Evolutionary conservation across 164 flowering plant genomes (phyloP).

Genomic region (Warburgia ugandensis): DNA sequence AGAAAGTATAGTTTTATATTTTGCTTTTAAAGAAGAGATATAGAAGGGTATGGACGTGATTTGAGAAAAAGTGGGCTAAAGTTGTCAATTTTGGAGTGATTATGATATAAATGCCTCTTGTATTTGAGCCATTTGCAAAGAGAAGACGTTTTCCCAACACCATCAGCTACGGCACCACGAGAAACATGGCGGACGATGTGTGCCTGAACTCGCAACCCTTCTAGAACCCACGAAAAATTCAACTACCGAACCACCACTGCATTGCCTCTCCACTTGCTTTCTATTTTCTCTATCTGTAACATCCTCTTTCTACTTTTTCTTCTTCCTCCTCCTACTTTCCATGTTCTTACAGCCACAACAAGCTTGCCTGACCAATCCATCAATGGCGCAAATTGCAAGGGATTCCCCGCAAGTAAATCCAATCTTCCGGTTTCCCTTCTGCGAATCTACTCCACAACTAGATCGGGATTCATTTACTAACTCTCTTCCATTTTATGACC

Average conservation of each 20-base stretch:
- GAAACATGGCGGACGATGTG: slow-evolving; percentile 13
- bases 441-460: not conserved
- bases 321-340: not conserved
- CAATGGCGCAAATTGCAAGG: slow-evolving; percentile 10
- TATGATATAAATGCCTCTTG: not conserved
- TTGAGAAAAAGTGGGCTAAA: no score
- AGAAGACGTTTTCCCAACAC: slow-evolving; percentile 2
- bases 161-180: slow-evolving; percentile 7
- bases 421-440: slow-evolving; percentile 1
- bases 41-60: no score
- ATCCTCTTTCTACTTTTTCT: not conserved
- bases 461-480: not conserved
- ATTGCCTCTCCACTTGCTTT: not conserved
- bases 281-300: not conserved
- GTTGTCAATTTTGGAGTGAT: not conserved
- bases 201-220: not conserved
- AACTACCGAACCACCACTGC: slow-evolving; percentile 4
- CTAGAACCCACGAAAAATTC: not conserved
- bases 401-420: not conserved
- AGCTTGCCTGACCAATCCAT: not conserved
- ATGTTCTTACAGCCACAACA: slow-evolving; percentile 7
- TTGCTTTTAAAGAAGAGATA: no score
- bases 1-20: no score
- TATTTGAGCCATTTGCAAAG: not conserved
- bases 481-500: slow-evolving; percentile 1